Evolutionary conservation across 352 stramenopile species (phyloP), one percentile per base, ranked within the genome.

Genomic region (Pythium phragmitis): DNA sequence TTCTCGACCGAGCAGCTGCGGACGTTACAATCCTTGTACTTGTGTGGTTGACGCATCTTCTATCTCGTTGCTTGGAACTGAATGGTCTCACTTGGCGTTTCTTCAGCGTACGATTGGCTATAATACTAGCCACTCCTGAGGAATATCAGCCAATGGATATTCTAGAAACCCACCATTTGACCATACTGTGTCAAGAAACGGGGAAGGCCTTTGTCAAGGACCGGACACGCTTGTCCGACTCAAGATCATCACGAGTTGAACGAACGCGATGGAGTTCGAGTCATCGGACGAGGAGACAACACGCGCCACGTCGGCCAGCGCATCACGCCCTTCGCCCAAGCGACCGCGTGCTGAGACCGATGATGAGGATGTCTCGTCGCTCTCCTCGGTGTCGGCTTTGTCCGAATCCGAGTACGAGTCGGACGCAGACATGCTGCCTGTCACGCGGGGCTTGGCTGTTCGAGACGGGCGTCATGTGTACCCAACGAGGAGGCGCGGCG

Each of bases 301-400:
- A 17, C 50, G 19, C 34, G 21, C 34, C 12, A 12, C 17, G 13
- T 17, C 19, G 28, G 14, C 13, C 26, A 54, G 26, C 14, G 39
- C 6, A 4, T 48, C 36, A 5, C 36, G 5, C 13, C 30, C 16
- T 12, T 48, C 51, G n/a, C 36, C 9, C n/a, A 58, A 58, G 36
- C 51, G 51, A 23, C 11, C 51, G 21, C 51, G 37, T 6, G 17
- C 17, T 6, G 51, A 58, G 36, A 58, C 51, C 1, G 51, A 58
- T 21, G 51, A 58, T 7, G 51, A 58, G 26, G 51, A 58, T 19
- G 7, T 58, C n/a, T 58, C 51, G 51, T 58, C 48, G 26, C 8
- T 8, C 26, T 33, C 28, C 1, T 41, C 28, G 4, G 33, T 12
- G 4, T 52, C 50, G 30, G 39, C n/a, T 11, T 53, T 37, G 47